Evolutionary conservation across 2,329 filamentous ascomycete species (phyloP), one percentile per base, ranked within the genome.

Genomic region (Lecanicillium sp.): DNA sequence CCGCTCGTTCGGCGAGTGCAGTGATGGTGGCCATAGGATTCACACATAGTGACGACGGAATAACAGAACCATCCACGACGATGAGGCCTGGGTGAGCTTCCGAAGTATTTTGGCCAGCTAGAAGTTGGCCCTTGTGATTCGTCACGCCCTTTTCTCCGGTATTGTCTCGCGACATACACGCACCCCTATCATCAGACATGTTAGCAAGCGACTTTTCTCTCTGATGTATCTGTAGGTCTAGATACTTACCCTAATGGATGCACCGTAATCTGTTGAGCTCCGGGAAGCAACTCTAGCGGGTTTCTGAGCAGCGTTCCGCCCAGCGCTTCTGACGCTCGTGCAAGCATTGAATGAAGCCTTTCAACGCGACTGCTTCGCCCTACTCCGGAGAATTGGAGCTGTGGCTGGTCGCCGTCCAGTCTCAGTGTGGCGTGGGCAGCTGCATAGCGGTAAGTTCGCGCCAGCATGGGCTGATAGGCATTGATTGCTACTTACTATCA

Each of bases 11-110:
- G 0, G 83, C 81, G 17, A 87, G 71, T 3, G 83, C 83, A 0
- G 81, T 76, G 53, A 86, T 86, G 1, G 83, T 87, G 2, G 83
- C 83, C 44, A 84, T 74, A 0, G 83, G 83, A 56, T 87, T 87
- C 3, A 81, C 79, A 12, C 81, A 75, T 2, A 86, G 67, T 1
- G 83, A 75, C 7, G 75, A 74, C 0, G 83, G 83, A 14, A 87
- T 74, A 1, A 79, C 64, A 3, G 82, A 71, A 8, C 68, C 81
- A 57, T 87, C 83, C 0, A 76, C 77, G 24, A 83, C 77, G 15
- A 84, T 69, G 2, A 86, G 68, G 0, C 81, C 82, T 0, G 67
- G 41, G 55, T 86, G 67, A 0, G 73, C 72, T 27, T 80, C 73
- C 1, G 56, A 57, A 0, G 72, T 73, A n/a, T n/a, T n/a, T 4